Evolutionary conservation across 2,329 filamentous ascomycete genomes (phyloP), one percentile per base, ranked within the genome.

Genomic region (Emergomyces orientalis): DNA sequence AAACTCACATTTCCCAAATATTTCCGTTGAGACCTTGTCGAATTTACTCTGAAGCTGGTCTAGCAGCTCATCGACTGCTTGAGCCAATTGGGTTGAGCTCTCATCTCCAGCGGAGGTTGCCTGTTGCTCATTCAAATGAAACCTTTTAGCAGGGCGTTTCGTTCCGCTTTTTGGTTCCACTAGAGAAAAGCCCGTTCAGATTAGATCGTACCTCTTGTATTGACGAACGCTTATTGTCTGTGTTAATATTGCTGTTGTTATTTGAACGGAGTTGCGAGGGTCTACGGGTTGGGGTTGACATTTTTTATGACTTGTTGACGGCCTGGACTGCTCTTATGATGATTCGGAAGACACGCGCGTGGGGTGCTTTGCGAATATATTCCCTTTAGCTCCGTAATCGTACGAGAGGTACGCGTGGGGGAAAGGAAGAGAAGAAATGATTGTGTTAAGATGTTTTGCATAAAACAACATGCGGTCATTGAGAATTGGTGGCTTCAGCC

Each of bases 1-100:
- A 9, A 47, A 60, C 87, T 73, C 76, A 96, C 91, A 90, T 78
- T 96, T 96, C 45, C 88, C 84, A 69, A 96, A 90, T 64, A 97
- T 88, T 76, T 96, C 92, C 64, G 86, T 88, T 9, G 90, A 95
- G 5, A 96, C 86, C 14, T 84, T 85, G 25, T 89, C 87, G 74
- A 96, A 96, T 74, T 96, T 96, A 74, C 85, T 88, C 60, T 89
- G 90, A 0, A 97, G 79, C 55, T 90, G 88, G 72, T 92, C 91
- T 3, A 97, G 80, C 2, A 97, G 82, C 49, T 96, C 90, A 69
- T 97, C 92, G 1, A 97, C 88, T 1, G 91, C 90, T 3, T 85
- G 85, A 1, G 86, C 86, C 63, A 95, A 83, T 72, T 93, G 72
- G 62, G 75, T 73, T 6, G 74, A 52, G 37, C 63, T 60, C n/a